Conservation (phyloP, 495 filamentous ascomycete genomes). For the Hypoxylon perforatum region DNA sequence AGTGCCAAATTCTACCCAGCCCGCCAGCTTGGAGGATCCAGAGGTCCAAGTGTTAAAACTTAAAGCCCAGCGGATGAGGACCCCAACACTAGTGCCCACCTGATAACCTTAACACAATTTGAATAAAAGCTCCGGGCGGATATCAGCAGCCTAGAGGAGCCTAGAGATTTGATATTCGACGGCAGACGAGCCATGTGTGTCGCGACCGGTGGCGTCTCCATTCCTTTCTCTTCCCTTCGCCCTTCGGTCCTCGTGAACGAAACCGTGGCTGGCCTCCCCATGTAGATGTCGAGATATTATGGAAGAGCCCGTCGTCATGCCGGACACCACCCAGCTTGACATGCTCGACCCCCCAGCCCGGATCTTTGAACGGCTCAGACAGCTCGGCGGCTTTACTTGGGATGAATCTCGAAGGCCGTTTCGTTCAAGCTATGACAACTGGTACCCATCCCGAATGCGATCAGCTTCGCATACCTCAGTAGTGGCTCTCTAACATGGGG, state of each 20-base stretch:
- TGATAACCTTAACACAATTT: conserved; percentile 25
- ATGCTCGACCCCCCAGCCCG: conserved; percentile 74
- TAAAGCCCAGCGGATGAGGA: conserved; percentile 28
- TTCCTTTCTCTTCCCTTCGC: conserved; percentile 20
- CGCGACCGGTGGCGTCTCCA: conserved; percentile 45
- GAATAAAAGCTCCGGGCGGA: conserved; percentile 35
- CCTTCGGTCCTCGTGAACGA: conserved; percentile 13
- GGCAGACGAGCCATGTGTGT: conserved; percentile 51
- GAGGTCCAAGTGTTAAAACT: not conserved
- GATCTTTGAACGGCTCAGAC: conserved; percentile 77
- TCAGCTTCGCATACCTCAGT: conserved; percentile 21
- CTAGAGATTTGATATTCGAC: conserved; percentile 20
- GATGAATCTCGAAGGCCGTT: conserved; percentile 75
- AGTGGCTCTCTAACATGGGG: conserved; percentile 32
- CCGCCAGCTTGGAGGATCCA: conserved; percentile 10
- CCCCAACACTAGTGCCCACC: conserved; percentile 28
- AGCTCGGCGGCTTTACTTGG: conserved; percentile 80
- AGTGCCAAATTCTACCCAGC: conserved; percentile 24
- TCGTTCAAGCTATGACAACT: conserved; percentile 86
- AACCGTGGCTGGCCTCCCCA: conserved; percentile 35
- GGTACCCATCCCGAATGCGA: conserved; percentile 50
- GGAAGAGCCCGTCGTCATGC: conserved; percentile 59
- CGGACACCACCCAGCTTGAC: no score
- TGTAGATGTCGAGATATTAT: conserved; percentile 50
- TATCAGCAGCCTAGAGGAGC: conserved; percentile 12